Evolutionary conservation across 345 rosid species (phyloP).

Genomic region (Alliaria petiolata): DNA sequence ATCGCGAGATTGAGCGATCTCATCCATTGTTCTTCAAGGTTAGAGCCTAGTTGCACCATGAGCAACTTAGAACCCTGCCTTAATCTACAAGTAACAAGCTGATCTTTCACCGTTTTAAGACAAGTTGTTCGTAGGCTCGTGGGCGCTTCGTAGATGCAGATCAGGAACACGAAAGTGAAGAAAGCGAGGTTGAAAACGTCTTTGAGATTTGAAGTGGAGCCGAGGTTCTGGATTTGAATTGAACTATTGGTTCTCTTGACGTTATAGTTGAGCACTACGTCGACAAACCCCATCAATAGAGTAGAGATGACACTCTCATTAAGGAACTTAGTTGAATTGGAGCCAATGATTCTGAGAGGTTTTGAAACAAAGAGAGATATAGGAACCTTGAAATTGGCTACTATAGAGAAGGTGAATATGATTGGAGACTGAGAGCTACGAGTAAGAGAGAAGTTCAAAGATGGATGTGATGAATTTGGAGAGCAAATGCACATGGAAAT

Average conservation of each 20-base stretch:
- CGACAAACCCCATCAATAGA: constrained; percentile 51
- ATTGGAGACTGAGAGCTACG: constrained; percentile 34
- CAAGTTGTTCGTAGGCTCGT: constrained; percentile 52
- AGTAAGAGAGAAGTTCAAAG: constrained; percentile 46
- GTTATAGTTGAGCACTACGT: constrained; percentile 56
- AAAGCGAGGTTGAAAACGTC: constrained; percentile 63
- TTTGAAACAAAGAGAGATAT: constrained; percentile 70
- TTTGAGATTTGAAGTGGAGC: constrained; percentile 33
- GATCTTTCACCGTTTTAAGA: constrained; percentile 50
- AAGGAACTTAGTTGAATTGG: constrained; percentile 22
- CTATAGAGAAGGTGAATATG: constrained; percentile 46
- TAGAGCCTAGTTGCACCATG: constrained; percentile 65
- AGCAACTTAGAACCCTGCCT: constrained; percentile 59
- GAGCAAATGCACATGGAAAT: constrained; percentile 57
- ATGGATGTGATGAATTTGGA: constrained; percentile 47
- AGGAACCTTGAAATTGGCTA: constrained; percentile 41
- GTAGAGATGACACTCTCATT: constrained; percentile 38
- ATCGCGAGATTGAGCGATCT: constrained; percentile 75
- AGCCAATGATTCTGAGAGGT: constrained; percentile 33
- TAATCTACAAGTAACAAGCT: constrained; percentile 36
- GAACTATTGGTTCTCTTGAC: constrained; percentile 32
- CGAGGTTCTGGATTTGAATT: constrained; percentile 43
- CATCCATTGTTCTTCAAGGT: constrained; percentile 89
- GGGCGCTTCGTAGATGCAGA: constrained; percentile 85
- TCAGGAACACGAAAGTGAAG: constrained; percentile 53